Evolutionary conservation across 2,329 filamentous ascomycete species (phyloP).

Genomic region (Xylariomycetidae sp.): DNA sequence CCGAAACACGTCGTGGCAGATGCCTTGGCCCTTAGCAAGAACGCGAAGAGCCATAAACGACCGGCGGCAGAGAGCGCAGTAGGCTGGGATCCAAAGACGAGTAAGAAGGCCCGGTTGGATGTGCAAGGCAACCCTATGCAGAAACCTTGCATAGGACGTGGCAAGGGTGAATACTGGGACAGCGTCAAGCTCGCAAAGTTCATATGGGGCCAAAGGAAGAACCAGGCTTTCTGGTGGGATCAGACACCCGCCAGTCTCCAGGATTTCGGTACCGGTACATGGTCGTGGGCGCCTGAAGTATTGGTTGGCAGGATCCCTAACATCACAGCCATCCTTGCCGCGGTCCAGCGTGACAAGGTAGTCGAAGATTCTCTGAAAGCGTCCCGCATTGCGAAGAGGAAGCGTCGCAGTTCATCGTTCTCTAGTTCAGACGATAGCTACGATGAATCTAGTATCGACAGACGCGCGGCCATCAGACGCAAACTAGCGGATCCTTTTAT

Average conservation of each 20-base stretch:
- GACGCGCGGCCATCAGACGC: too few relatives aligned
- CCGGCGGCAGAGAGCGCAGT: constrained; percentile 15
- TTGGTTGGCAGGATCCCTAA: constrained; percentile 4
- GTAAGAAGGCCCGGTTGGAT: constrained; percentile 14
- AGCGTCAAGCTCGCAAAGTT: constrained; percentile 21
- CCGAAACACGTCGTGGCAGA: constrained; percentile 25
- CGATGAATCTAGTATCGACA: too few relatives aligned
- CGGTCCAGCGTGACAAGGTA: constrained; percentile 12
- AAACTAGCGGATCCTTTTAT: constrained; percentile 8
- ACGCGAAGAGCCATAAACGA: constrained; percentile 13
- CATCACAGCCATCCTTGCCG: constrained; percentile 16
- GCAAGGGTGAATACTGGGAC: constrained; percentile 19
- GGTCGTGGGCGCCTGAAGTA: constrained; percentile 16
- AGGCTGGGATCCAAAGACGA: constrained; percentile 8
- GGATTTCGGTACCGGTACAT: constrained; percentile 19
- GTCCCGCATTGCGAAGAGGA: too few relatives aligned
- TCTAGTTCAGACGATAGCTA: too few relatives aligned
- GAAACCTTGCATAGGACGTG: constrained; percentile 6
- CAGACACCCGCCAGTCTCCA: constrained; percentile 16
- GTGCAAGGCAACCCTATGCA: constrained; percentile 7
- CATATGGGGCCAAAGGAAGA: constrained; percentile 22
- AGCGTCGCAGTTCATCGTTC: too few relatives aligned
- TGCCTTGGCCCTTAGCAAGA: constrained; percentile 10
- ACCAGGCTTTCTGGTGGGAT: constrained; percentile 14
- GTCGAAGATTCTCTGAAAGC: constrained; percentile 13